phyloP scores from a whole-genome alignment of 805 yeast genomes.

The Cyberlindnera subsufficiens region DNA sequence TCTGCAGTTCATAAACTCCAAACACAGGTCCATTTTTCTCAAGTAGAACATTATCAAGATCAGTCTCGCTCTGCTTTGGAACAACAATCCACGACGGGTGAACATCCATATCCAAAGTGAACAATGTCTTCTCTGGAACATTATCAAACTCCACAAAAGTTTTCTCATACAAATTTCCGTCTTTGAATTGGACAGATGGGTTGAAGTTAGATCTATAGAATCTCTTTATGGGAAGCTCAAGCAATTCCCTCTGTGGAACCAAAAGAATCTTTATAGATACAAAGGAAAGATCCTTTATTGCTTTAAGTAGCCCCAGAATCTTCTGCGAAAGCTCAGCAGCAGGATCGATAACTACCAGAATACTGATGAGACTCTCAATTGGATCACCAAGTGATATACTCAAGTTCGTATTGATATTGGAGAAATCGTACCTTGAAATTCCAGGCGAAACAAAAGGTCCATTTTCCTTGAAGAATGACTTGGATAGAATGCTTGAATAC shows the following conservation, averaged over 20 bases:
- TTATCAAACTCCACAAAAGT: constrained; percentile 32
- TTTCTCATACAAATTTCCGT: constrained; percentile 23
- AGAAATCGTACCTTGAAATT: constrained; percentile 43
- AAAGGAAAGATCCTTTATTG: constrained; percentile 39
- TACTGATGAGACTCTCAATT: constrained; percentile 38
- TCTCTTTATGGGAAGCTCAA: constrained; percentile 46
- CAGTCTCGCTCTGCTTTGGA: constrained; percentile 45
- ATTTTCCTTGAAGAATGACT: constrained; percentile 33
- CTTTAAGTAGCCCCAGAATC: constrained; percentile 40
- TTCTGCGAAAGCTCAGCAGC: constrained; percentile 63
- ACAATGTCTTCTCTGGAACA: constrained; percentile 47
- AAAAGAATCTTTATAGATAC: constrained; percentile 49
- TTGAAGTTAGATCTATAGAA: constrained; percentile 48
- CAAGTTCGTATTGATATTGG: constrained; percentile 20
- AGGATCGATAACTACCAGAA: constrained; percentile 68
- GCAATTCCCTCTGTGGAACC: constrained; percentile 45
- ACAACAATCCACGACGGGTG: constrained; percentile 67
- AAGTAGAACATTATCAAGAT: constrained; percentile 58
- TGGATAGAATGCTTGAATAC: constrained; percentile 36
- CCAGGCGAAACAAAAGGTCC: constrained; percentile 20
- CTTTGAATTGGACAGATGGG: constrained; percentile 24
- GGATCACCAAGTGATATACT: constrained; percentile 22
- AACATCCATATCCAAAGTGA: constrained; percentile 50
- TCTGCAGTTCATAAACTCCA: constrained; percentile 46
- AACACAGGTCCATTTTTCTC: constrained; percentile 27